Evolutionary conservation across 176 grass and related monocot species (phyloP).

Genomic region (Leersia perrieri): DNA sequence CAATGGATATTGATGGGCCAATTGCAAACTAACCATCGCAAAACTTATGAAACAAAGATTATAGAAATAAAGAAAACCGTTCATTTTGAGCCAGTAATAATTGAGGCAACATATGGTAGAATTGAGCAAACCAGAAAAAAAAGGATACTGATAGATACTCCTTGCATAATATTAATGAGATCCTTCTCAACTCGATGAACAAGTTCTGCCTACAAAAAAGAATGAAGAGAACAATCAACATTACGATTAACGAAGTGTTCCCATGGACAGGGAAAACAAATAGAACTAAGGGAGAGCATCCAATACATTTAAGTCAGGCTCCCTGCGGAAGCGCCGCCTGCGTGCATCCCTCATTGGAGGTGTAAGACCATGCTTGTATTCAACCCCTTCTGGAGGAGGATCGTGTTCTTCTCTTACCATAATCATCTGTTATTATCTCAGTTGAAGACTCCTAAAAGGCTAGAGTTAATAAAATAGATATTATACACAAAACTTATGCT

Average conservation of each 20-base stretch:
- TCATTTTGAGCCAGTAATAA: neutral
- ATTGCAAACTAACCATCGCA: neutral
- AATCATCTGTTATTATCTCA: constrained; percentile 62
- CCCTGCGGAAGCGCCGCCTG: constrained; percentile 73
- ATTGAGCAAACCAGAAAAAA: constrained; percentile 22
- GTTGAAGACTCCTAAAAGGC: neutral
- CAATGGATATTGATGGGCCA: neutral
- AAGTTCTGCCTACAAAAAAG: constrained; percentile 55
- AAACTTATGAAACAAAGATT: neutral
- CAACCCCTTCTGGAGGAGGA: constrained; percentile 78
- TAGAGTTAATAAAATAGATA: constrained; percentile 14
- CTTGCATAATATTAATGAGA: constrained; percentile 68
- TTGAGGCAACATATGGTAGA: neutral
- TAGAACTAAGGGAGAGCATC: neutral
- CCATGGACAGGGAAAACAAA: constrained; percentile 26
- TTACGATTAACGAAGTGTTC: constrained; percentile 6
- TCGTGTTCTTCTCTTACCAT: constrained; percentile 79
- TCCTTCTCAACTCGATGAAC: constrained; percentile 79
- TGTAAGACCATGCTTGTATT: constrained; percentile 91
- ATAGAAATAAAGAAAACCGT: neutral
- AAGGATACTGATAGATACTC: constrained; percentile 80
- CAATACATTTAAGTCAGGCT: constrained; percentile 81
- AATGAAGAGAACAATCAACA: constrained; percentile 6
- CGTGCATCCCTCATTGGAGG: constrained; percentile 89
- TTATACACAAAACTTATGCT: neutral